Percentiles rank a stretch among this genome's conserved stretches.
These are phyloP conservation scores for Rhodamnia rubescens DNA, from an alignment of 345 rosid genomes.

Conservation along the genomic window DNA sequence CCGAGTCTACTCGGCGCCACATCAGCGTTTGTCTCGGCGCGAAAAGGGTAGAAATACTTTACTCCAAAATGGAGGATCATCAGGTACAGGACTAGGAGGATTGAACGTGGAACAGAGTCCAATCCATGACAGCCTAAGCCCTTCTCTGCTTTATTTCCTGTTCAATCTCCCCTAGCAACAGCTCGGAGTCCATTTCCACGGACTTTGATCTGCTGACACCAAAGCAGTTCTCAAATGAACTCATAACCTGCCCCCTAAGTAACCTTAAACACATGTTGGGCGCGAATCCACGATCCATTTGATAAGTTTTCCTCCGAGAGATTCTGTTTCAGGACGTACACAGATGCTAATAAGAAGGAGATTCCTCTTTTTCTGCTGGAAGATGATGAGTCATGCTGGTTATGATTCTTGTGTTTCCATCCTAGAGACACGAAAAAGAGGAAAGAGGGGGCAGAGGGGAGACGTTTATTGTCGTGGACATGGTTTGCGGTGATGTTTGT, in stretches of 20 bases:
- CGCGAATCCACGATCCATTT: background rate
- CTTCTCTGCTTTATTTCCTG: background rate
- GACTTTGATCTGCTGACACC: background rate
- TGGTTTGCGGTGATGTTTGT: too few relatives aligned
- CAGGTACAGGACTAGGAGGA: background rate
- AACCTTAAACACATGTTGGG: background rate
- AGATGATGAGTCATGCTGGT: background rate
- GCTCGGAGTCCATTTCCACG: background rate
- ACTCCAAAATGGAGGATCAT: background rate
- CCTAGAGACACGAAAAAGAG: too few relatives aligned
- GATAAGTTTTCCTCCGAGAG: background rate
- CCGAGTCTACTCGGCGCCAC: background rate
- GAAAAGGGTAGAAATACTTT: background rate
- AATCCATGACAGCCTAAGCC: background rate
- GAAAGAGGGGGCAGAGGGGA: too few relatives aligned
- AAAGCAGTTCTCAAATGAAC: background rate
- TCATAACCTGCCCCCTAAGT: too few relatives aligned
- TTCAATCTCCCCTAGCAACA: background rate
- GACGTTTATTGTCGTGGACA: too few relatives aligned
- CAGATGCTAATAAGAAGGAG: background rate
- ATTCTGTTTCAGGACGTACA: background rate
- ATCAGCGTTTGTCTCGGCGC: background rate
- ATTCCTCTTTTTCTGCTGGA: background rate
- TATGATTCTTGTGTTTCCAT: too few relatives aligned
- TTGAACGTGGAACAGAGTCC: background rate